Evolutionary conservation across 805 yeast genomes (phyloP), one percentile per base, ranked within the genome.

Genomic region (Yamadazyma tumulicola): DNA sequence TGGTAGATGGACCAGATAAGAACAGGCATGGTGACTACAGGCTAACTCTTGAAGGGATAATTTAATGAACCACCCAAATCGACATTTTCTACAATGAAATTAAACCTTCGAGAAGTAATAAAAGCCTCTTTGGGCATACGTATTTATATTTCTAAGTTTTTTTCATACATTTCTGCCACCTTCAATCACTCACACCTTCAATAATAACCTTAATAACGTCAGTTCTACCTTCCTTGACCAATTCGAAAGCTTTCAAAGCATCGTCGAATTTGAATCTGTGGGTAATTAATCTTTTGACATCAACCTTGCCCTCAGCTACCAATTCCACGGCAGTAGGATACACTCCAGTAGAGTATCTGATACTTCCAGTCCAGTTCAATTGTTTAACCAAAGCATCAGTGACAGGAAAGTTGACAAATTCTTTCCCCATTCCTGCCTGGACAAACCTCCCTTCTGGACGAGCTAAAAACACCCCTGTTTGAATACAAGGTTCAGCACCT

Each of bases 401-500:
- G 24, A 49, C 45, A 7, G 57, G 55, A 35, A 50, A 50, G 7
- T 39, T 42, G 29, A 41, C 41, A 16, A 48, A 34, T 26, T 45
- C 50, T 20, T 36, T 42, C 19, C 51, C 49, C 42, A 46, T 51
- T 2, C 57, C 57, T 11, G 51, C 45, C 29, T 47, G 45, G 18
- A 45, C 45, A 25, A 49, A 40, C 17, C 45, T 39, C 1, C 46
- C 52, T 25, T 41, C 49, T 15, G 46, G 45, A 18, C 43, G 34
- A 5, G 43, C 44, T 3, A 40, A 34, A 28, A 31, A 43, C 5
- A 47, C 45, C 12, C 50, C 46, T 3, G 34, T 35, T 21, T 42
- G 49, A 21, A 50, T 47, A 33, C 48, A 85, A 21, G 75, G 72
- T 48, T 77, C 53, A 21, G 47, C 47, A 19, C 53, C 55, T 8